These are phyloP conservation scores for Pythium grandisporangium DNA, from an alignment of 352 stramenopile genomes.

Conservation along the genomic window DNA sequence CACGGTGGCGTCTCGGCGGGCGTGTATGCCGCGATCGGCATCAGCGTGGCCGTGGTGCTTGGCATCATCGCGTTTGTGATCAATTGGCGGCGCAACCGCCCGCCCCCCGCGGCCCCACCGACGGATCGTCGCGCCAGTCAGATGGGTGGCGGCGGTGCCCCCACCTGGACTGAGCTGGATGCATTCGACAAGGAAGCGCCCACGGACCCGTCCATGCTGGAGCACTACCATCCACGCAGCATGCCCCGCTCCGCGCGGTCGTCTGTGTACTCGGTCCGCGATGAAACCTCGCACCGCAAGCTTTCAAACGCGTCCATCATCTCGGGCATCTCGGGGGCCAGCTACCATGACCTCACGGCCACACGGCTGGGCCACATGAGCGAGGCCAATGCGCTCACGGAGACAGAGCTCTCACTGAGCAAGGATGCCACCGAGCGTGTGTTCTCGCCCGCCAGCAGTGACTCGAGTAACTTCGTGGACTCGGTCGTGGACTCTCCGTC, in stretches of 20 bases:
- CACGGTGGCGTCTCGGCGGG: constrained; percentile 7
- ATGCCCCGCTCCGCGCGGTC: constrained; percentile 6
- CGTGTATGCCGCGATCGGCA: constrained; percentile 25
- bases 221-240: constrained; percentile 2
- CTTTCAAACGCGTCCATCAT: constrained; percentile 29
- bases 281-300: constrained; percentile 1
- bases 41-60: constrained; percentile 19
- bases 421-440: constrained; percentile 12
- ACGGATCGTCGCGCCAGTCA: constrained; percentile 3
- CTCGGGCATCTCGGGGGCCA: constrained; percentile 23
- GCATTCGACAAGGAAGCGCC: constrained; percentile 15
- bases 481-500: too few species aligned
- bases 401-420: constrained; percentile 26
- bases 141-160: neutral
- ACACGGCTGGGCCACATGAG: constrained; percentile 13
- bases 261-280: constrained; percentile 4
- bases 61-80: constrained; percentile 25
- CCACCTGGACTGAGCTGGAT: constrained; percentile 22
- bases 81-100: constrained; percentile 45
- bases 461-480: too few species aligned
- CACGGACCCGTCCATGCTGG: constrained; percentile 4
- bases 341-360: constrained; percentile 33
- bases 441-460: constrained; percentile 30
- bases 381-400: constrained; percentile 17
- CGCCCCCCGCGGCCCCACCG: constrained; percentile 15